Evolutionary conservation across 2,329 filamentous ascomycete genomes (phyloP).

Genomic region (Phaeoacremonium minimum): DNA sequence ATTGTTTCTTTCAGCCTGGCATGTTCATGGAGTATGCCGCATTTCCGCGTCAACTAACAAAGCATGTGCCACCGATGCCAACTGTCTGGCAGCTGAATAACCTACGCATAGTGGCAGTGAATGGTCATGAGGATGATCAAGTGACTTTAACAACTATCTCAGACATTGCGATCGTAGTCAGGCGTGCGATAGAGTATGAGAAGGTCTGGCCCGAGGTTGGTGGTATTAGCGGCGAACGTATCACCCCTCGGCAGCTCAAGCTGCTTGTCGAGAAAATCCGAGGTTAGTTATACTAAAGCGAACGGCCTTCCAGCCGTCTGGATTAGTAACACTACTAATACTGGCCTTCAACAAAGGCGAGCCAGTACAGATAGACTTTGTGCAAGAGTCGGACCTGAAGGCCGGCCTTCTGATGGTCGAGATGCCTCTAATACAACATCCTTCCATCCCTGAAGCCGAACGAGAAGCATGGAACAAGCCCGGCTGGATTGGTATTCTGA

Average conservation of each 20-base stretch:
- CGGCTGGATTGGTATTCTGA: conserved; percentile 26
- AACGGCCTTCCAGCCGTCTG: neutral
- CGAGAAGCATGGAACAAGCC: conserved; percentile 14
- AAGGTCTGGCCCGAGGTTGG: conserved; percentile 24
- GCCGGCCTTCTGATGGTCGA: neutral
- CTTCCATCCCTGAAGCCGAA: conserved; percentile 13
- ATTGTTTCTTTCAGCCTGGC: neutral
- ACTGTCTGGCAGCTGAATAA: neutral
- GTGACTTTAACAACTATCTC: neutral
- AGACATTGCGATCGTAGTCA: conserved; percentile 16
- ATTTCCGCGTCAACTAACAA: neutral
- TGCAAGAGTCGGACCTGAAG: neutral
- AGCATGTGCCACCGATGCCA: neutral
- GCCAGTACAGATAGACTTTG: neutral
- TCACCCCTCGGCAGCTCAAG: conserved; percentile 16
- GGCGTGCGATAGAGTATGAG: conserved; percentile 20
- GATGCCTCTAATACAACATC: conserved; percentile 10
- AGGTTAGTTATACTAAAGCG: conserved; percentile 22
- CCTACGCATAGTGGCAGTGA: neutral
- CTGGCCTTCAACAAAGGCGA: conserved; percentile 1
- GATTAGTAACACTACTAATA: neutral
- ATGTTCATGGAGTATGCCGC: neutral
- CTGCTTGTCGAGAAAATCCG: conserved; percentile 23
- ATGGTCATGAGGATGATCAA: neutral
- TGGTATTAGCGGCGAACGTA: conserved; percentile 20